Base-by-base conservation (phyloP, 2,329 filamentous ascomycete genomes). In the Ceratocystis huliohia region DNA sequence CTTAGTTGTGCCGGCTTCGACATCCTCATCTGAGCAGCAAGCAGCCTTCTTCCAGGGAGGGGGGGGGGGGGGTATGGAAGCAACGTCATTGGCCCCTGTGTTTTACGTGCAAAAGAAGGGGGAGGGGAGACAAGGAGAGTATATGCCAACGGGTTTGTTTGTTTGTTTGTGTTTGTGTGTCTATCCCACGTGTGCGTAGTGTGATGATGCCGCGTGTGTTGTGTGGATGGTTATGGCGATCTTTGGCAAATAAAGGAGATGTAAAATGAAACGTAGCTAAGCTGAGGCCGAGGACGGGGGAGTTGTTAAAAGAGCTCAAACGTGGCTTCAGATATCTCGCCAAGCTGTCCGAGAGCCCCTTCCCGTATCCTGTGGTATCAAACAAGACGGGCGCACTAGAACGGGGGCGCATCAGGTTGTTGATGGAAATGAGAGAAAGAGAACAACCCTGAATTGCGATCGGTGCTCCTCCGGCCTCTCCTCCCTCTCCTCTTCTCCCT, bases 381-480 rank as follows among this genome's bases (percentile, higher is more conserved):
- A 28, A 15, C 50, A 59, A 13, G 53, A 33, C 53, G 53, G 53
- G 28, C 53, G 53, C 53, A 62, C n/a, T 62, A 62, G 37, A 33
- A n/a, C 37, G 13, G 37, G 25, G 13, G 37, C 64, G 41, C 61
- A 22, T 56, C 22, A 50, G 25, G 33, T 59, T 5, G 28, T 37
- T 3, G 17, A 7, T 59, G 4, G 33, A 30, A 17, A 33, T 17
- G 28, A 33, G 53, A 17, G 3, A 17, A 33, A n/a, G 7, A 30
- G 8, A 59, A 59, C 41, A 67, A 67, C 66, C 66, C 66, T 64
- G 66, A 61, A 30, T 22, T 41, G 37, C 48, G 61, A 65, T 67
- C 66, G 66, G 66, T 67, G 66, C 22, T 67, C 62, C 66, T 67
- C 66, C 66, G 66, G 66, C 62, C 62, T 62, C 66, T 67, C 50